Percentiles rank a stretch among this genome's conserved stretches.
phyloP scores from a whole-genome alignment of 2,329 filamentous ascomycete genomes.

The Akanthomyces lecanii region DNA sequence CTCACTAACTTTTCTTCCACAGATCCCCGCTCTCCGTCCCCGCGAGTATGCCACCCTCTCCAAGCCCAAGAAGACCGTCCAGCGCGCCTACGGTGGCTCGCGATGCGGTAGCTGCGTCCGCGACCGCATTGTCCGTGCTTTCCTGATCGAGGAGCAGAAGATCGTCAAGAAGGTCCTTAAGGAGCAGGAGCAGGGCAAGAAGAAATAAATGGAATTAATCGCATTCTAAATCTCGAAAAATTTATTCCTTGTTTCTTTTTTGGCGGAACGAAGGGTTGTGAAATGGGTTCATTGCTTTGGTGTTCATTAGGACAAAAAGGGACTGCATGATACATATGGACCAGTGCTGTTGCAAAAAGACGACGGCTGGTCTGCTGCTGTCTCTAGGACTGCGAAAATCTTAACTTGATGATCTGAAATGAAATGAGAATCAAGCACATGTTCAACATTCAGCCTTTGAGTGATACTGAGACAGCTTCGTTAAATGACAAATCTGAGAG shows the following conservation, averaged over 20 bases:
- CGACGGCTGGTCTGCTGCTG: slow-evolving; percentile 42
- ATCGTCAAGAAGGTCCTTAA: slow-evolving; percentile 99
- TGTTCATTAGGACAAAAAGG: slow-evolving; percentile 48
- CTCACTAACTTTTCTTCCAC: slow-evolving; percentile 19
- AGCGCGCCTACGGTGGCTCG: slow-evolving; percentile 96
- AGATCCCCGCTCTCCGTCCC: slow-evolving; percentile 95
- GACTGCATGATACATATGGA: slow-evolving; percentile 44
- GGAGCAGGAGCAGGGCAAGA: slow-evolving; percentile 79
- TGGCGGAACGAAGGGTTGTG: slow-evolving; percentile 25
- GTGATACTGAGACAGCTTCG: neutral
- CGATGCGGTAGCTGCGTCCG: slow-evolving; percentile 98
- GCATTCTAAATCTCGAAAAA: slow-evolving; percentile 10
- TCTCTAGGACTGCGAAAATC: slow-evolving; percentile 40
- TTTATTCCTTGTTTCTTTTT: slow-evolving; percentile 19
- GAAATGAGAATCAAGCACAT: slow-evolving; percentile 37
- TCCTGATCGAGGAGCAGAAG: slow-evolving; percentile 99
- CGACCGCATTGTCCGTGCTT: slow-evolving; percentile 95
- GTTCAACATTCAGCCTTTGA: neutral
- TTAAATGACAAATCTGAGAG: neutral
- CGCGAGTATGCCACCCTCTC: slow-evolving; percentile 97
- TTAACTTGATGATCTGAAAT: slow-evolving; percentile 43
- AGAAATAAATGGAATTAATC: slow-evolving; percentile 54
- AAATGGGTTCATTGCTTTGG: slow-evolving; percentile 47
- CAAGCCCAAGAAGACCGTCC: slow-evolving; percentile 98
- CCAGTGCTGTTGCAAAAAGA: slow-evolving; percentile 23